These are phyloP conservation scores for Blechomonas ayalai DNA, from an alignment of 208 protist genomes.

Conservation along the genomic window DNA sequence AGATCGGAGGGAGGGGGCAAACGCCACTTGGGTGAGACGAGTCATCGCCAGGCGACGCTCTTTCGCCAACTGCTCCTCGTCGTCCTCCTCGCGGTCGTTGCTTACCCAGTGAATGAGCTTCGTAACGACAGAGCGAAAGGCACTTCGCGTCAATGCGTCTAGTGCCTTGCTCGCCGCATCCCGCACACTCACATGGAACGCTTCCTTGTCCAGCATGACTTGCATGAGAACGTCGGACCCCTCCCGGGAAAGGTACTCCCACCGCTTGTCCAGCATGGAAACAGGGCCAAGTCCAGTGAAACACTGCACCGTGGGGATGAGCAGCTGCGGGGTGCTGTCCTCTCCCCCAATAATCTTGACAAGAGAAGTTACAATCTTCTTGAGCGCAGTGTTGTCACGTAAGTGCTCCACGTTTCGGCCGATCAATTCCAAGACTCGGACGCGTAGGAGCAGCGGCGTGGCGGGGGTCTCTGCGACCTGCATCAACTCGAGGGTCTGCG, in stretches of 20 bases:
- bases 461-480: conserved; percentile 49
- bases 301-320: conserved; percentile 67
- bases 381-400: conserved; percentile 60
- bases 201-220: conserved; percentile 74
- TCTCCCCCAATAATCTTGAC: conserved; percentile 72
- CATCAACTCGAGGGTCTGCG: conserved; percentile 44
- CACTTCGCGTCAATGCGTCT: conserved; percentile 55
- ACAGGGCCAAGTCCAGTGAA: conserved; percentile 69
- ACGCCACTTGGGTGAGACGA: conserved; percentile 37
- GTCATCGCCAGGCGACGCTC: conserved; percentile 72
- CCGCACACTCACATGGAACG: conserved; percentile 62
- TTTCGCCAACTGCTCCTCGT: conserved; percentile 63
- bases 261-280: conserved; percentile 71
- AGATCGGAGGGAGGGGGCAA: conserved; percentile 19
- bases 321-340: conserved; percentile 68
- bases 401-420: conserved; percentile 38
- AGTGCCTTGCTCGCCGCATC: conserved; percentile 58
- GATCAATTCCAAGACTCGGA: conserved; percentile 73
- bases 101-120: conserved; percentile 87
- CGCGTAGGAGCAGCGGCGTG: conserved; percentile 61
- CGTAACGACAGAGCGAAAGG: conserved; percentile 66
- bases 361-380: conserved; percentile 68
- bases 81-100: conserved; percentile 77
- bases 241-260: conserved; percentile 78
- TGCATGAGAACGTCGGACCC: conserved; percentile 86